These are phyloP conservation scores for Blumeriella jaapii DNA, from an alignment of 2,329 filamentous ascomycete genomes.

Conservation along the genomic window DNA sequence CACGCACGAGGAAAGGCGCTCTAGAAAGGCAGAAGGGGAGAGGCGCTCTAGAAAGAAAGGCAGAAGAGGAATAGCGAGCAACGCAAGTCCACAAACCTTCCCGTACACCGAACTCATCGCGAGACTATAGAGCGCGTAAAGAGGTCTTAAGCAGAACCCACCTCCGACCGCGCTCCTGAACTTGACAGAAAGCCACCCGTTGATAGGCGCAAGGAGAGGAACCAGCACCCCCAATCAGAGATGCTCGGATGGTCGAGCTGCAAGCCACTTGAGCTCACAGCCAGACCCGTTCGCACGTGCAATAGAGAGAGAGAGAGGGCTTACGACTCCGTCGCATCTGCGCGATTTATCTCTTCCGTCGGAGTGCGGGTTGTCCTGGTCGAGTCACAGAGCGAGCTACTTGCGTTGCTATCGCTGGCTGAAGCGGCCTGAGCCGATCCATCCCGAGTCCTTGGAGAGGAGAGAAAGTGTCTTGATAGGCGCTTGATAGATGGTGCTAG, in stretches of 20 bases:
- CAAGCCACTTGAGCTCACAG: background rate
- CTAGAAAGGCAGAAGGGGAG: background rate
- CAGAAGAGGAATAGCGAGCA: background rate
- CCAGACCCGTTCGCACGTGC: background rate
- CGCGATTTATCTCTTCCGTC: constrained; percentile 1
- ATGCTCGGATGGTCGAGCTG: too few species aligned
- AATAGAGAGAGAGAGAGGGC: background rate
- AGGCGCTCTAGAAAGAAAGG: background rate
- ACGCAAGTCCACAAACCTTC: constrained; percentile 1
- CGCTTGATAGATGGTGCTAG: too few species aligned
- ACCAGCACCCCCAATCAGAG: background rate
- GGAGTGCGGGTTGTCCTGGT: background rate
- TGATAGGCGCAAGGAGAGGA: background rate
- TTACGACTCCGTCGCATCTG: too few species aligned
- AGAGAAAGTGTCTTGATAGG: constrained; percentile 1
- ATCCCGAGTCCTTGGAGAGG: background rate
- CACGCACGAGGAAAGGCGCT: too few species aligned
- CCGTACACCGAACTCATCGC: too few species aligned
- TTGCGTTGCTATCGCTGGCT: background rate
- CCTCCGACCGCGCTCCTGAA: too few species aligned
- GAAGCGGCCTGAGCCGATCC: background rate
- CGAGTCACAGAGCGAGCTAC: background rate
- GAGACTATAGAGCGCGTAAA: too few species aligned
- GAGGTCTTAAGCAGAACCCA: constrained; percentile 2
- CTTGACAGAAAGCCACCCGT: background rate